Base-by-base conservation (phyloP, 371 early-diverging fungal species). In the Lichtheimia hyalospora region DNA sequence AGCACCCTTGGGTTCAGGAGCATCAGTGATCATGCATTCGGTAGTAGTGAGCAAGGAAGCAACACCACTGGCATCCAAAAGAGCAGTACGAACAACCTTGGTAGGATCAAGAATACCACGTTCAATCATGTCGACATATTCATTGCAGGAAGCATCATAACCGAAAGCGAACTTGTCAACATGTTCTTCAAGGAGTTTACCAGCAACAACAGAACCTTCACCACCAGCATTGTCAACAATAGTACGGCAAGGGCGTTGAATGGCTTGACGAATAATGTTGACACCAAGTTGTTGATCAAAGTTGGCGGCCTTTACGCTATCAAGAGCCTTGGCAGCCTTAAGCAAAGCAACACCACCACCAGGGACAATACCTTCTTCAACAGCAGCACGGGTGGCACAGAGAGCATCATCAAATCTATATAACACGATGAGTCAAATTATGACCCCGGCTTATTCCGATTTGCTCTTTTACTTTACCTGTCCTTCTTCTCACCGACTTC, bases 401-500 rank as follows among this genome's bases (percentile, higher is more conserved):
- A 98, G 83, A 13, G 98, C 96, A 81, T 98, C 98, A 61, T 94
- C 97, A 70, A 96, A 96, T 54, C 74, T 60, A 60, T 28, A 24
- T 16, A 13, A 13, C 27, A 24, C 6, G 23, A 34, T 44, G 18
- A 52, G 43, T 52, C 57, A 54, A 13, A 10, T 40, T 23, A 34
- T 21, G 21, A n/a, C 46, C 46, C 21, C 21, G n/a, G n/a, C 46
- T 46, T 46, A 18, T n/a, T 46, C 46, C 46, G 46, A n/a, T 16
- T 21, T 21, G 12, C 0, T 20, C 39, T 3, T 24, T 16, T 28
- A 14, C 8, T 41, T 66, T 62, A 63, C 51, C 97, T 87, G 81
- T 98, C 98, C 91, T 98, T 98, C 94, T 97, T 97, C 82, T 98
- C 98, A 61, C 97, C 97, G 48, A 98, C 98, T 77, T 98, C 98